These are phyloP conservation scores for Dysphania ambrosioides DNA, from an alignment of 148 eudicot species.

Conservation along the genomic window DNA sequence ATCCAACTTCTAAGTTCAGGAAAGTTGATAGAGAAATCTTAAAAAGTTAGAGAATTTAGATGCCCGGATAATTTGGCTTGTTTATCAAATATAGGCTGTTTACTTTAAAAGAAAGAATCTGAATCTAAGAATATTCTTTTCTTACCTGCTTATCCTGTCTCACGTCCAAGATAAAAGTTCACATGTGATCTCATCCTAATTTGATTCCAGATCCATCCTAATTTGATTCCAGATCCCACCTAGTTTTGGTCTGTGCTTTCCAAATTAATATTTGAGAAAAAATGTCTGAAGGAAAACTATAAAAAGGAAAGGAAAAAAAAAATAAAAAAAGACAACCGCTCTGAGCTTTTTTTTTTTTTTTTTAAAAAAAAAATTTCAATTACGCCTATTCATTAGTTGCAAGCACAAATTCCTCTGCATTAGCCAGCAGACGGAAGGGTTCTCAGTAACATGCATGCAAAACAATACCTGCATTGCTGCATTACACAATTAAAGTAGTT, in stretches of 20 bases:
- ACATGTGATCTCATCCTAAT: constrained; percentile 25
- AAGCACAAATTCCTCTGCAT: constrained; percentile 6
- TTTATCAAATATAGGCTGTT: constrained; percentile 18
- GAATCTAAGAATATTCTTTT: constrained; percentile 24
- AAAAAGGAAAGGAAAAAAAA: no score
- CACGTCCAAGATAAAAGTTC: constrained; percentile 32
- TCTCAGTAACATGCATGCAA: constrained; percentile 17
- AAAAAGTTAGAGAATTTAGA: constrained; percentile 14
- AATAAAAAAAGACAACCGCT: no score
- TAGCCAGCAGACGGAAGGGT: background rate
- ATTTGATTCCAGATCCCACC: constrained; percentile 30
- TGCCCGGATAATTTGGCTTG: constrained; percentile 19
- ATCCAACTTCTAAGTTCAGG: constrained; percentile 11
- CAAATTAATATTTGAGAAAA: constrained; percentile 9
- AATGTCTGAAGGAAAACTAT: background rate
- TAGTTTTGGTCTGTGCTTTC: constrained; percentile 10
- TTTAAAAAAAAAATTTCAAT: no score
- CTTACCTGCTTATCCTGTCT: constrained; percentile 30
- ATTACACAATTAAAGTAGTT: background rate
- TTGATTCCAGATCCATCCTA: constrained; percentile 29
- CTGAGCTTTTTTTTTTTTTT: no score
- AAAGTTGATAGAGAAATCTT: constrained; percentile 22
- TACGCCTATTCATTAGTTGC: constrained; percentile 9
- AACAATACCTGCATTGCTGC: background rate
- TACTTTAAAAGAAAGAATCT: constrained; percentile 21